phyloP scores from a whole-genome alignment of 2,329 filamentous ascomycete species.

The Elsinoe perseae region DNA sequence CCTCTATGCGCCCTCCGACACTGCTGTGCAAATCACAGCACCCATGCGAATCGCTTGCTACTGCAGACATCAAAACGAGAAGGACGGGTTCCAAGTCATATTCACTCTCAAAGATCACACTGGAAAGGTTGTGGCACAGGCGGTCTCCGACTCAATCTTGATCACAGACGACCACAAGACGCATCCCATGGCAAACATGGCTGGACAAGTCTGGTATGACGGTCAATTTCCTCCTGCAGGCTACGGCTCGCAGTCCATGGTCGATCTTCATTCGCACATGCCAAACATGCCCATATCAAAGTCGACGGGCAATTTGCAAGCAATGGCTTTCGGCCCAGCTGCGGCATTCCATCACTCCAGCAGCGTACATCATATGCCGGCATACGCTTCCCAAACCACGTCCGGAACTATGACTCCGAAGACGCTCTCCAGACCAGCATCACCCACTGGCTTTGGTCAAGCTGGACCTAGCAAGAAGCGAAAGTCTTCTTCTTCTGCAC shows the following conservation, averaged over 20 bases:
- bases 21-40: slow-evolving; percentile 68
- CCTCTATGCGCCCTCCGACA: slow-evolving; percentile 37
- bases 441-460: slow-evolving; percentile 51
- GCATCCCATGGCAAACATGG: slow-evolving; percentile 38
- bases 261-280: slow-evolving; percentile 31
- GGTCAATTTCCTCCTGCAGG: slow-evolving; percentile 24
- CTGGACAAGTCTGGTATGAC: slow-evolving; percentile 25
- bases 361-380: slow-evolving; percentile 30
- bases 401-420: slow-evolving; percentile 50
- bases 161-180: slow-evolving; percentile 98
- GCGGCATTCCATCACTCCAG: slow-evolving; percentile 27
- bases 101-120: slow-evolving; percentile 84
- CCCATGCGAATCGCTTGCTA: slow-evolving; percentile 97
- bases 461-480: slow-evolving; percentile 70
- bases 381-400: slow-evolving; percentile 30
- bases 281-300: slow-evolving; percentile 50
- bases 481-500: slow-evolving; percentile 46
- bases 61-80: slow-evolving; percentile 90
- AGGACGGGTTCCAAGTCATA: slow-evolving; percentile 85
- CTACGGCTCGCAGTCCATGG: slow-evolving; percentile 33
- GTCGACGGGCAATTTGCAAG: slow-evolving; percentile 57
- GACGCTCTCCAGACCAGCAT: slow-evolving; percentile 64
- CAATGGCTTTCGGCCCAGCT: slow-evolving; percentile 35
- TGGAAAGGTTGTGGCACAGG: slow-evolving; percentile 71
- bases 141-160: slow-evolving; percentile 81